These are phyloP conservation scores for Trichoderma parareesei DNA, from an alignment of 495 filamentous ascomycete species.

Conservation along the genomic window DNA sequence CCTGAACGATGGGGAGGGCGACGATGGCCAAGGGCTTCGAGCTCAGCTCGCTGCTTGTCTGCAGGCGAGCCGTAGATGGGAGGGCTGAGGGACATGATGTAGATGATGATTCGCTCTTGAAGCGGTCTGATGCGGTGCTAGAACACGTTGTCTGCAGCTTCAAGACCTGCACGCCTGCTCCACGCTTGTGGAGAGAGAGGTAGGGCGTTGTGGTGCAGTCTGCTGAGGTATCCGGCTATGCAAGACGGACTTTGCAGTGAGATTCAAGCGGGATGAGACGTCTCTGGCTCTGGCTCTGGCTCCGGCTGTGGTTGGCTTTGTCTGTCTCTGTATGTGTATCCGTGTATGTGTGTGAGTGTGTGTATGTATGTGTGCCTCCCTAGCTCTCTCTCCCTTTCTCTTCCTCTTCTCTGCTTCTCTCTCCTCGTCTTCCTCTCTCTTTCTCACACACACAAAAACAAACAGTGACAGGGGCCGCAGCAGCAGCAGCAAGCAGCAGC, in stretches of 20 bases:
- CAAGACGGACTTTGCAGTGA: background rate
- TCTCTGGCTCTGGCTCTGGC: too few species aligned
- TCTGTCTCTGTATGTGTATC: too few species aligned
- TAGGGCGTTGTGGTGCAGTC: background rate
- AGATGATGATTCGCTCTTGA: background rate
- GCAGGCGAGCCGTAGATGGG: slow-evolving; percentile 7
- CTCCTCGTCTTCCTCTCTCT: too few species aligned
- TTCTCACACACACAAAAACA: too few species aligned
- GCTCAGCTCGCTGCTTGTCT: slow-evolving; percentile 1
- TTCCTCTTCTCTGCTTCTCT: too few species aligned
- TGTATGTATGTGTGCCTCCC: too few species aligned
- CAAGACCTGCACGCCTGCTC: background rate
- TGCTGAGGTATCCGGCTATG: background rate
- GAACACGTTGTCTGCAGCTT: background rate
- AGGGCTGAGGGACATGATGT: slow-evolving; percentile 9
- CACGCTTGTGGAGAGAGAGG: background rate
- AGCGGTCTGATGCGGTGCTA: background rate
- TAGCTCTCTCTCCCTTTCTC: too few species aligned
- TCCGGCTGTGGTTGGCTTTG: too few species aligned
- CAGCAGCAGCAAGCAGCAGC: background rate
- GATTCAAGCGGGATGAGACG: background rate
- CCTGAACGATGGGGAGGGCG: background rate
- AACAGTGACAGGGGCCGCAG: too few species aligned
- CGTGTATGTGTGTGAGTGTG: too few species aligned
- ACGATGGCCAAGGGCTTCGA: background rate